These are phyloP conservation scores for Alternaria triticimaculans DNA, from an alignment of 2,329 filamentous ascomycete species.

Conservation along the genomic window DNA sequence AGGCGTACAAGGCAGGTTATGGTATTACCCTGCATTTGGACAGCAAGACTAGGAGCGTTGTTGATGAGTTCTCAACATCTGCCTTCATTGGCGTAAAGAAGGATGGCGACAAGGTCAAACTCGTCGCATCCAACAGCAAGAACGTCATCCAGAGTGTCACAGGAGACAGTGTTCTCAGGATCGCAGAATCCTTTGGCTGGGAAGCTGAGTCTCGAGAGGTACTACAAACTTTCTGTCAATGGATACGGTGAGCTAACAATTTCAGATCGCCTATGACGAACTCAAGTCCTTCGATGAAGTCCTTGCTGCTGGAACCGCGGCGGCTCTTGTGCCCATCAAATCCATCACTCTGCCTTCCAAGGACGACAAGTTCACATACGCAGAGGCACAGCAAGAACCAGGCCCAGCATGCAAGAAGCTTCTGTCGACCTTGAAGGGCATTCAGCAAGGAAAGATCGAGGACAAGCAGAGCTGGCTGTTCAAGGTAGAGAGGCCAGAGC, in stretches of 20 bases:
- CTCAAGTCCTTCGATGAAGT: slow-evolving; percentile 74
- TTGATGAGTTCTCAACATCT: slow-evolving; percentile 95
- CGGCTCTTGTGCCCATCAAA: slow-evolving; percentile 87
- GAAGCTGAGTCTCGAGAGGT: slow-evolving; percentile 77
- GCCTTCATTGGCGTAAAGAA: slow-evolving; percentile 84
- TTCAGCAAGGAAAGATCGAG: slow-evolving; percentile 80
- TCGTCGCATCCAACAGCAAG: slow-evolving; percentile 86
- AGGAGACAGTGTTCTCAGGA: slow-evolving; percentile 76
- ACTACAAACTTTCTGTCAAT: slow-evolving; percentile 36
- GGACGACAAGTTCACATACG: slow-evolving; percentile 63
- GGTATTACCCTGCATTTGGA: slow-evolving; percentile 97
- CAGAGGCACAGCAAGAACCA: slow-evolving; percentile 67
- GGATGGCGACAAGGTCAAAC: slow-evolving; percentile 67
- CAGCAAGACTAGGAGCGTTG: slow-evolving; percentile 79
- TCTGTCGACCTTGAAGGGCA: slow-evolving; percentile 77
- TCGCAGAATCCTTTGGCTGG: slow-evolving; percentile 82
- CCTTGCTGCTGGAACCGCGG: slow-evolving; percentile 90
- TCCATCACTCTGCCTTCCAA: slow-evolving; percentile 78
- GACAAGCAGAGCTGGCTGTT: slow-evolving; percentile 79
- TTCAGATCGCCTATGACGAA: slow-evolving; percentile 70
- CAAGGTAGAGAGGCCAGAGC: slow-evolving; percentile 51
- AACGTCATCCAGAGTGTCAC: slow-evolving; percentile 90
- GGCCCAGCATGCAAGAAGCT: slow-evolving; percentile 77
- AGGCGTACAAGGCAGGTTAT: slow-evolving; percentile 77
- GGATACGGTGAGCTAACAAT: slow-evolving; percentile 5